phyloP scores from a whole-genome alignment of 176 grass and related monocot species.

The Eleusine coracana region DNA sequence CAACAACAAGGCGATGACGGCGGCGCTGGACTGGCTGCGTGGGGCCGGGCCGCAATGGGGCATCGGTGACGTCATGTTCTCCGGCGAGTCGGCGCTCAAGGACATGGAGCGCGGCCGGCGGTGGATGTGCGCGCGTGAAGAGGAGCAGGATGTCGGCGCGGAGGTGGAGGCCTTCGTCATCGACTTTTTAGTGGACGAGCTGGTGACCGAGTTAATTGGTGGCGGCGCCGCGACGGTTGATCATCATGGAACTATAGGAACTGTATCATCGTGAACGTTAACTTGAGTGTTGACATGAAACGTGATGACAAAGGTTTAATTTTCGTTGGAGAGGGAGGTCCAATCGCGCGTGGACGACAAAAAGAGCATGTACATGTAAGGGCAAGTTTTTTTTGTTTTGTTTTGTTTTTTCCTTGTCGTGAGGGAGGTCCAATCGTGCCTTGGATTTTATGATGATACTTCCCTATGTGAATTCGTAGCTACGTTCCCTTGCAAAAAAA shows the following conservation, averaged over 20 bases:
- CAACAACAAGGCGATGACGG: not conserved
- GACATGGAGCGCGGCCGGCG: slow-evolving; percentile 61
- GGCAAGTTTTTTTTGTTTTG: not conserved
- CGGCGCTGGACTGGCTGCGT: slow-evolving; percentile 52
- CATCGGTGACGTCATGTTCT: slow-evolving; percentile 33
- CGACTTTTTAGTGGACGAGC: slow-evolving; percentile 37
- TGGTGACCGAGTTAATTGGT: slow-evolving; percentile 8
- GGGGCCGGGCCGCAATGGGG: slow-evolving; percentile 46
- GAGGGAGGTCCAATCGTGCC: no score
- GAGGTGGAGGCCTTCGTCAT: not conserved
- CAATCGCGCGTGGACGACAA: not conserved
- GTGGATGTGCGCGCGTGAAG: slow-evolving; percentile 43
- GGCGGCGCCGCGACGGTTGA: not conserved
- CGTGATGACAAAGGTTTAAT: not conserved
- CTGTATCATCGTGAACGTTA: not conserved
- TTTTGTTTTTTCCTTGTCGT: no score
- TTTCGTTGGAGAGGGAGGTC: not conserved
- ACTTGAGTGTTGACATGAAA: slow-evolving; percentile 38
- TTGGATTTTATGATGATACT: no score
- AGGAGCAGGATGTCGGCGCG: slow-evolving; percentile 28
- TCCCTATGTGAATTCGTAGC: no score
- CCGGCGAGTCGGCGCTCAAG: slow-evolving; percentile 44
- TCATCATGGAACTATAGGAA: not conserved
- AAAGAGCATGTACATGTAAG: not conserved
- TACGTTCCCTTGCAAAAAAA: no score